Conservation (phyloP, 768 basidiomycete genomes). For the Auriscalpium orientale region DNA sequence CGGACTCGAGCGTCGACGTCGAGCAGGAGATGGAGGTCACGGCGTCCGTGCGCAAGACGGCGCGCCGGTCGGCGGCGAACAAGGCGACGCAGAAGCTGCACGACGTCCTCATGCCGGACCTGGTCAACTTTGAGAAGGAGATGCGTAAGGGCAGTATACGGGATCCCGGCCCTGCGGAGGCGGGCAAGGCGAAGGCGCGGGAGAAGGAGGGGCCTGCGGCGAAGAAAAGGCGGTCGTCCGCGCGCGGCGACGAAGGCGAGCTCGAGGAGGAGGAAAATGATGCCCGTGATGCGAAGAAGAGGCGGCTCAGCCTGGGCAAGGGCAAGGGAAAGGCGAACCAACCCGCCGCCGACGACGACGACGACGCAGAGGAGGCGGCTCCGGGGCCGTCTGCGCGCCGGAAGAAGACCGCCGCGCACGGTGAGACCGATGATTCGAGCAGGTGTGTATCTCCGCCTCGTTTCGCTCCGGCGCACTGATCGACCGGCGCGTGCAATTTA, state of each 20-base stretch:
- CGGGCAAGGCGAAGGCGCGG: slow-evolving; percentile 14
- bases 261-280: slow-evolving; percentile 1
- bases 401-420: background rate
- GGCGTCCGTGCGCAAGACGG: slow-evolving; percentile 15
- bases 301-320: slow-evolving; percentile 10
- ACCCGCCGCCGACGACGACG: slow-evolving; percentile 16
- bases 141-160: slow-evolving; percentile 34
- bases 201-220: slow-evolving; percentile 4
- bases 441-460: no score
- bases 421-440: background rate
- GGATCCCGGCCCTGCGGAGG: slow-evolving; percentile 16
- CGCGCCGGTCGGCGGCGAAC: slow-evolving; percentile 44
- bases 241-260: slow-evolving; percentile 1
- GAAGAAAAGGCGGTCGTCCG: slow-evolving; percentile 22
- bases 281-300: slow-evolving; percentile 8
- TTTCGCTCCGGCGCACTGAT: no score
- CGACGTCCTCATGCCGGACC: slow-evolving; percentile 68
- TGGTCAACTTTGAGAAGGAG: slow-evolving; percentile 62
- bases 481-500: no score
- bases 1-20: slow-evolving; percentile 14
- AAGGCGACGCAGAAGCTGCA: slow-evolving; percentile 39
- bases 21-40: slow-evolving; percentile 5
- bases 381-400: background rate
- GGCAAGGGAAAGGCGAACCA: slow-evolving; percentile 24
- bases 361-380: background rate